phyloP scores from a whole-genome alignment of 2,329 filamentous ascomycete genomes.

The Ascochyta pisi region DNA sequence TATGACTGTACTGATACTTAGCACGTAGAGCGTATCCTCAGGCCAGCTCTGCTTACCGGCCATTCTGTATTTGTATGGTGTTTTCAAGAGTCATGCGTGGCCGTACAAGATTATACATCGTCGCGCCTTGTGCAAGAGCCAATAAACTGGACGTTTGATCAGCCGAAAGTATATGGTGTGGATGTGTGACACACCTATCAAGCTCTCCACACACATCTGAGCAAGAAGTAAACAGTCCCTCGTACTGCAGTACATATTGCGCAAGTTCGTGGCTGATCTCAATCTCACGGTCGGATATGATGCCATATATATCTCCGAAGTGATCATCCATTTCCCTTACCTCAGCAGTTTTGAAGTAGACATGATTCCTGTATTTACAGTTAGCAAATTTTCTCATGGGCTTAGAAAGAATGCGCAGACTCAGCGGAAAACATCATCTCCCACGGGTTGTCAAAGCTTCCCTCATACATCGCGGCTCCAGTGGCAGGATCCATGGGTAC shows the following conservation, averaged over 20 bases:
- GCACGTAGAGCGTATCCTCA: neutral
- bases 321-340: slow-evolving; percentile 83
- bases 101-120: slow-evolving; percentile 72
- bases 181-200: slow-evolving; percentile 60
- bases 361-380: slow-evolving; percentile 53
- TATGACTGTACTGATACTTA: slow-evolving; percentile 61
- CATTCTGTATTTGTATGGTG: slow-evolving; percentile 74
- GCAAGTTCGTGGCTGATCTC: slow-evolving; percentile 83
- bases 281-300: slow-evolving; percentile 90
- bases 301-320: slow-evolving; percentile 83
- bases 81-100: slow-evolving; percentile 76
- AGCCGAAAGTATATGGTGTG: slow-evolving; percentile 12
- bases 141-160: slow-evolving; percentile 63
- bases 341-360: slow-evolving; percentile 85
- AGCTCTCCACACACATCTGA: slow-evolving; percentile 86
- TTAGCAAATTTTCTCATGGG: neutral
- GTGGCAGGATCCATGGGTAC: slow-evolving; percentile 68
- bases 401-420: slow-evolving; percentile 14
- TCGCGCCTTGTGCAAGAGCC: slow-evolving; percentile 79
- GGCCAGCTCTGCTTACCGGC: slow-evolving; percentile 59
- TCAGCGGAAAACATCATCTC: slow-evolving; percentile 77
- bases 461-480: slow-evolving; percentile 68
- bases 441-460: slow-evolving; percentile 70
- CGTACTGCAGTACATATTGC: slow-evolving; percentile 71
- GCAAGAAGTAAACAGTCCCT: slow-evolving; percentile 69